These are phyloP conservation scores for Exophiala sp. DNA, from an alignment of 2,329 filamentous ascomycete species.

Conservation along the genomic window DNA sequence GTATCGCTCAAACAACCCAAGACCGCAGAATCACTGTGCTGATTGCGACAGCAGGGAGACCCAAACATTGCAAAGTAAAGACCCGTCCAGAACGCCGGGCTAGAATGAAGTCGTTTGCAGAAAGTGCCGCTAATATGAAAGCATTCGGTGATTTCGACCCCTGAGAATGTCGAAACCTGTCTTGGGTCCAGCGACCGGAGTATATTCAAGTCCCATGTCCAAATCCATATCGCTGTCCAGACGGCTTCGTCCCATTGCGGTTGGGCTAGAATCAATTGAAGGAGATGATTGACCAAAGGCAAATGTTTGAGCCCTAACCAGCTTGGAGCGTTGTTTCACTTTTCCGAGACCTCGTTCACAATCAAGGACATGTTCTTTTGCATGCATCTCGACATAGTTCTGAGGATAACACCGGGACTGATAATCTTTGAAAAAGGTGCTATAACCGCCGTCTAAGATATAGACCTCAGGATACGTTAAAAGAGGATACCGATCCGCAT, in stretches of 20 bases:
- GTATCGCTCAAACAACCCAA: conserved; percentile 2
- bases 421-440: conserved; percentile 78
- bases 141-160: conserved; percentile 24
- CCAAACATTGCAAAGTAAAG: conserved; percentile 10
- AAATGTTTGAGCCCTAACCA: conserved; percentile 86
- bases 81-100: conserved; percentile 26
- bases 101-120: conserved; percentile 18
- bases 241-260: conserved; percentile 40
- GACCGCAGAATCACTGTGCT: conserved; percentile 7
- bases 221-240: conserved; percentile 27
- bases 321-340: conserved; percentile 79
- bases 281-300: conserved; percentile 74
- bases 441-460: conserved; percentile 94
- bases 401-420: conserved; percentile 80
- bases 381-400: conserved; percentile 94
- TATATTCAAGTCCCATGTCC: conserved; percentile 27
- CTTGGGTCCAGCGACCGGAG: conserved; percentile 22
- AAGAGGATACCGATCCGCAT: conserved; percentile 77
- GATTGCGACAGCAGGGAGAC: conserved; percentile 2
- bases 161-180: conserved; percentile 21
- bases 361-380: conserved; percentile 81
- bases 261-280: conserved; percentile 58
- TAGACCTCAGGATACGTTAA: conserved; percentile 97
- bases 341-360: conserved; percentile 94
- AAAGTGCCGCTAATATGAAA: conserved; percentile 26